phyloP scores from a whole-genome alignment of 2,329 filamentous ascomycete genomes.

The Aspergillus proliferans region DNA sequence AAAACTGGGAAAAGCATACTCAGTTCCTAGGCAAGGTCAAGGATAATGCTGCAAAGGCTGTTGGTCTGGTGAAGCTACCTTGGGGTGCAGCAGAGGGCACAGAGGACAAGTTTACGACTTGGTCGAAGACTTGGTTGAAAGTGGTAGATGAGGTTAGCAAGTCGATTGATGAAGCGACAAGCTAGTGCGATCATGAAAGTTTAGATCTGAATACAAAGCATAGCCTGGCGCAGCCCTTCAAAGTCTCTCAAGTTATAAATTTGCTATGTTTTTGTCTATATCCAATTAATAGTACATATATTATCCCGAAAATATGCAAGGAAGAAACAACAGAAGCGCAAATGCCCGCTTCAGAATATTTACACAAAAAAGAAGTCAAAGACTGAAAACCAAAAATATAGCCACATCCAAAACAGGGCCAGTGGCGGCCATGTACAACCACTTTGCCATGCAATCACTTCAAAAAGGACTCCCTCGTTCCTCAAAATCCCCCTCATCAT shows the following conservation, averaged over 20 bases:
- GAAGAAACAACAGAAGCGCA: constrained; percentile 5
- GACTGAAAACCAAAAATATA: constrained; percentile 1
- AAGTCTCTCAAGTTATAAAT: background rate
- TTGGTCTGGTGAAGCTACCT: constrained; percentile 64
- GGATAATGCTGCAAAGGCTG: constrained; percentile 55
- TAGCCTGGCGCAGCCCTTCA: too few relatives aligned
- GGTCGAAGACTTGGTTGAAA: constrained; percentile 57
- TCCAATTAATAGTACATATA: background rate
- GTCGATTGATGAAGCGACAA: constrained; percentile 11
- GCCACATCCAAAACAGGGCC: background rate
- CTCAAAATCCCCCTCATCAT: constrained; percentile 12
- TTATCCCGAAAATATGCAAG: constrained; percentile 1
- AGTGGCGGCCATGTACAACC: too few relatives aligned
- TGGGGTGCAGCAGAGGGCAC: constrained; percentile 60
- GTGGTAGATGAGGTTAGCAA: constrained; percentile 39
- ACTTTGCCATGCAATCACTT: too few relatives aligned
- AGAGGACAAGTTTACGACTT: constrained; percentile 71
- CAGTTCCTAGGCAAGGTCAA: constrained; percentile 28
- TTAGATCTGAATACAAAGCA: constrained; percentile 2
- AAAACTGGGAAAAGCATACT: constrained; percentile 28
- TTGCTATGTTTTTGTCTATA: background rate
- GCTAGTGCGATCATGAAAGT: background rate
- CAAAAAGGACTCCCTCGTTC: background rate
- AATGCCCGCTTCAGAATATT: background rate
- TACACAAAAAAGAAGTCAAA: background rate